Conservation (phyloP, 2,329 filamentous ascomycete genomes). For the Myriosclerotinia duriaeana region DNA sequence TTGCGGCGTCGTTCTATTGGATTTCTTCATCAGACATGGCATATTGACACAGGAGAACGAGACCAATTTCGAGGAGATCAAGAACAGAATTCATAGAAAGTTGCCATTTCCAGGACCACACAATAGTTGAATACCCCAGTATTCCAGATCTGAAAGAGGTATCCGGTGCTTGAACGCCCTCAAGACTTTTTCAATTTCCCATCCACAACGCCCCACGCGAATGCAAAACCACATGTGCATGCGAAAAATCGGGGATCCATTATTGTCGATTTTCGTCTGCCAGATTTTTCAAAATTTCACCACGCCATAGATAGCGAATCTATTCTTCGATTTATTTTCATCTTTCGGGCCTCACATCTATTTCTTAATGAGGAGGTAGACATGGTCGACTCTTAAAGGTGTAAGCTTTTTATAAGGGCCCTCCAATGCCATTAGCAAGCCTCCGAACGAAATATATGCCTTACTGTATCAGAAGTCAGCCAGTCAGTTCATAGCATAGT, state of each 20-base stretch:
- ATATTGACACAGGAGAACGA: conserved; percentile 79
- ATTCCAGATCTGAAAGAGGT: conserved; percentile 17
- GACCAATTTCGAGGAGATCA: conserved; percentile 73
- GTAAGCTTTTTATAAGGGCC: conserved; percentile 96
- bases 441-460: conserved; percentile 91
- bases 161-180: conserved; percentile 26
- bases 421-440: conserved; percentile 83
- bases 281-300: conserved; percentile 8
- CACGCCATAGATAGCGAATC: conserved; percentile 6
- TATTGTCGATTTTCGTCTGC: conserved; percentile 10
- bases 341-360: conserved; percentile 42
- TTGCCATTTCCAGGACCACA: conserved; percentile 77
- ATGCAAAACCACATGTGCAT: conserved; percentile 32
- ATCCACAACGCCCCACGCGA: conserved; percentile 33
- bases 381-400: conserved; percentile 85
- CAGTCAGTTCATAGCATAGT: neutral
- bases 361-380: conserved; percentile 94
- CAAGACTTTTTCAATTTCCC: conserved; percentile 29
- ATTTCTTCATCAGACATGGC: conserved; percentile 87
- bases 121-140: conserved; percentile 30
- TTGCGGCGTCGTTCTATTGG: conserved; percentile 77
- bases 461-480: conserved; percentile 58
- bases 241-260: conserved; percentile 8
- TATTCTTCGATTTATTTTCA: neutral
- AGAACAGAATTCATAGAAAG: conserved; percentile 70